These are phyloP conservation scores for Lodderomyces theae DNA, from an alignment of 1,139 yeast genomes.

Conservation along the genomic window DNA sequence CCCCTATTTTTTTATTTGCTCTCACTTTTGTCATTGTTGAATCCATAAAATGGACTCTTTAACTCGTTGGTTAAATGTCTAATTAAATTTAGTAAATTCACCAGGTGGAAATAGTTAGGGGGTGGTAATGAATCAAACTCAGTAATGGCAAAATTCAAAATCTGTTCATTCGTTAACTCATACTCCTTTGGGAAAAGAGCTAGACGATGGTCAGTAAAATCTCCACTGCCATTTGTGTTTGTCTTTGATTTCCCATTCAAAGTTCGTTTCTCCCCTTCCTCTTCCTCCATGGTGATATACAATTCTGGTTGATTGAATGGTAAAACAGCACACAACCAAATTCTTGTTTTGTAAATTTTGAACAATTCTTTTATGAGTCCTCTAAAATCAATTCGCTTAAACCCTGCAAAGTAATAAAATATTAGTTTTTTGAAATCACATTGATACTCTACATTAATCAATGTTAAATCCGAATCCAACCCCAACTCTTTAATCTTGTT, in stretches of 20 bases:
- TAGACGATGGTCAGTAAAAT: background rate
- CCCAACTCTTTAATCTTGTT: conserved; percentile 46
- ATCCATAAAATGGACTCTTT: conserved; percentile 44
- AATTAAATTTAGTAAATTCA: conserved; percentile 38
- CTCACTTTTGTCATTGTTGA: conserved; percentile 22
- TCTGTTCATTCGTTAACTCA: conserved; percentile 41
- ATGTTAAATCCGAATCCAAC: conserved; percentile 40
- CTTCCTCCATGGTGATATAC: conserved; percentile 19
- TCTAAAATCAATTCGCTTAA: conserved; percentile 85
- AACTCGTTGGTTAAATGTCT: conserved; percentile 32
- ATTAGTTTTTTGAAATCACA: conserved; percentile 93
- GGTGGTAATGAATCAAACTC: conserved; percentile 34
- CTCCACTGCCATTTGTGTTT: background rate
- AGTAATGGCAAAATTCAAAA: conserved; percentile 38
- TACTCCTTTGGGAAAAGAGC: conserved; percentile 37
- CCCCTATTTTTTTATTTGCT: too few relatives aligned
- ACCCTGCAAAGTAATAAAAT: conserved; percentile 76
- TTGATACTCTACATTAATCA: conserved; percentile 85
- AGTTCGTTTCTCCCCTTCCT: conserved; percentile 4
- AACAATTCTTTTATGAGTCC: conserved; percentile 89
- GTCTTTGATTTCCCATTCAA: background rate
- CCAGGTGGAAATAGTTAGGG: conserved; percentile 46
- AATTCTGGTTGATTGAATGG: conserved; percentile 37
- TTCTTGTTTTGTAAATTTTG: conserved; percentile 90
- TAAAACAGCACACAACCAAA: conserved; percentile 91